A percentile compares a stretch with the other conserved stretches of the same genome.
Conservation (phyloP, 2,329 filamentous ascomycete genomes). For the Aureobasidium vineae region DNA sequence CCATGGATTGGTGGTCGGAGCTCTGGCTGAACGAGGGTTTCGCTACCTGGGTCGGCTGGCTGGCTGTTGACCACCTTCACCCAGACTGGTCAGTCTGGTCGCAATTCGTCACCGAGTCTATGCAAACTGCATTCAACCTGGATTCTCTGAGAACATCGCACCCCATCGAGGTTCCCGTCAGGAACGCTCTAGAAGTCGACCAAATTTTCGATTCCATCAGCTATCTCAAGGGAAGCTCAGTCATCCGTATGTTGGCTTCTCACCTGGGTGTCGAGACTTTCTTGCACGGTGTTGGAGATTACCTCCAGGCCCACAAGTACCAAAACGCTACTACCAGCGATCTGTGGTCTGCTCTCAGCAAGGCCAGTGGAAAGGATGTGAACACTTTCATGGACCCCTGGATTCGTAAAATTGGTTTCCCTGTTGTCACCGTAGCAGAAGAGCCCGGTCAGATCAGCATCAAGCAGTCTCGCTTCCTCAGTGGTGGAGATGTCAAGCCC, state of each 20-base stretch:
- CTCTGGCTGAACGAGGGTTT: slow-evolving; percentile 96
- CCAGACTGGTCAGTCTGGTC: slow-evolving; percentile 98
- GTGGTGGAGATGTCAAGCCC: slow-evolving; percentile 83
- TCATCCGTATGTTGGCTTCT: slow-evolving; percentile 92
- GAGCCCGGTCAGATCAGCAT: slow-evolving; percentile 77
- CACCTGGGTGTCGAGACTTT: slow-evolving; percentile 87
- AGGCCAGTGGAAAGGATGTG: slow-evolving; percentile 85
- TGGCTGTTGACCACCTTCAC: slow-evolving; percentile 85
- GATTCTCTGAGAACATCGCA: slow-evolving; percentile 90
- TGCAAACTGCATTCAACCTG: slow-evolving; percentile 86
- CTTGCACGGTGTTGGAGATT: slow-evolving; percentile 83
- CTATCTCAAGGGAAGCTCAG: slow-evolving; percentile 93
- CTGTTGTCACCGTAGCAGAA: slow-evolving; percentile 81
- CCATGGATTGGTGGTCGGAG: slow-evolving; percentile 74
- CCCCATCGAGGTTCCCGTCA: slow-evolving; percentile 92
- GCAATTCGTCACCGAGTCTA: slow-evolving; percentile 93
- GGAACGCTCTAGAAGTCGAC: slow-evolving; percentile 91
- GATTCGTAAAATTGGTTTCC: slow-evolving; percentile 95
- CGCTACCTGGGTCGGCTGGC: slow-evolving; percentile 97
- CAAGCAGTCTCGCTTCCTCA: slow-evolving; percentile 85
- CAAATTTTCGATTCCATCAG: slow-evolving; percentile 98
- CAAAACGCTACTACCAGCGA: slow-evolving; percentile 88
- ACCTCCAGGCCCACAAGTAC: slow-evolving; percentile 85
- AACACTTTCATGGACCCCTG: slow-evolving; percentile 86
- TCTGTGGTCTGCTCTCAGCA: slow-evolving; percentile 82